Conservation (phyloP, 176 grass and related monocot species). For the Zea mays region Zm-B73-REFERENCE-NAM-5.0 NC_050100.1:14099501-14100000, state of each 20-base stretch:
- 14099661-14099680: neutral
- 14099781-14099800: constrained; percentile 11
- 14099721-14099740: neutral
- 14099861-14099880: neutral
- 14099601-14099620: neutral
- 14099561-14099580: neutral
- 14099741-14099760: neutral
- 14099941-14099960: no score
- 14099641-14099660: neutral
- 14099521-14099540: neutral
- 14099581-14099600: neutral
- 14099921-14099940: constrained; percentile 10
- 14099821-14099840: constrained; percentile 8
- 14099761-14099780: neutral
- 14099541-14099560: neutral
- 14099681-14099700: neutral
- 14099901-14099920: neutral
- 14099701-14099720: neutral
- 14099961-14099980: no score
- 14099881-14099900: neutral
- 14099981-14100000: no score
- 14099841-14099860: neutral
- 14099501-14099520: constrained; percentile 27
- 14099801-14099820: neutral
- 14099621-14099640: neutral